A percentile compares a stretch with the other conserved stretches of the same genome.
These are phyloP conservation scores for Fusarium sp. DNA, from an alignment of 2,329 filamentous ascomycete genomes.

Conservation along the genomic window DNA sequence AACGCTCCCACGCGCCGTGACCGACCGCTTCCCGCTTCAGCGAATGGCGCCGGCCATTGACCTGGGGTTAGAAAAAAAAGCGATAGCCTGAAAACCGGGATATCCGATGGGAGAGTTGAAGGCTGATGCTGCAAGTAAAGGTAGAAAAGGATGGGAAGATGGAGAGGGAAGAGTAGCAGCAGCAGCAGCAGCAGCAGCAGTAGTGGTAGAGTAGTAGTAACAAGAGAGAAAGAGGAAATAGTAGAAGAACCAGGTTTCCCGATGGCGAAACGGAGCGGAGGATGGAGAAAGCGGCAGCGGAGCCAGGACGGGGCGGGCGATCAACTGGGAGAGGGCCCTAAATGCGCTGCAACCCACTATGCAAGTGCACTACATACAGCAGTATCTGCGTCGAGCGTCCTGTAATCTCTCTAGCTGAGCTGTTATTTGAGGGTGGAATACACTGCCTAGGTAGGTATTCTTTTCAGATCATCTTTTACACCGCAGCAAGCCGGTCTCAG, in stretches of 20 bases:
- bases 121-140: slow-evolving; percentile 15
- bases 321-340: slow-evolving; percentile 12
- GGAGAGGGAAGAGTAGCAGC: slow-evolving; percentile 10
- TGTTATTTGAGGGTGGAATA: slow-evolving; percentile 4
- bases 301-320: slow-evolving; percentile 23
- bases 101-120: slow-evolving; percentile 11
- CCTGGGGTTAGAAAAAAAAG: slow-evolving; percentile 43
- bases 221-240: slow-evolving; percentile 22
- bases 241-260: slow-evolving; percentile 38
- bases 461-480: slow-evolving; percentile 11
- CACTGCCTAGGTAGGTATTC: too few relatives aligned
- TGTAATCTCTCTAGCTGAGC: neutral
- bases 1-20: slow-evolving; percentile 67
- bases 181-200: slow-evolving; percentile 11
- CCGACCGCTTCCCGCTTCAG: slow-evolving; percentile 62
- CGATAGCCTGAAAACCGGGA: slow-evolving; percentile 26
- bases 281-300: slow-evolving; percentile 29
- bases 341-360: slow-evolving; percentile 6
- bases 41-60: slow-evolving; percentile 67
- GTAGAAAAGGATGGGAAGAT: slow-evolving; percentile 10
- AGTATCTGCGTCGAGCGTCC: slow-evolving; percentile 6
- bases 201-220: too few relatives aligned
- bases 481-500: slow-evolving; percentile 37
- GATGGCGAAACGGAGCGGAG: slow-evolving; percentile 35
- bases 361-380: slow-evolving; percentile 3